These are phyloP conservation scores for Blastocystis sp. DNA, from an alignment of 352 stramenopile genomes.

Conservation along the genomic window DNA sequence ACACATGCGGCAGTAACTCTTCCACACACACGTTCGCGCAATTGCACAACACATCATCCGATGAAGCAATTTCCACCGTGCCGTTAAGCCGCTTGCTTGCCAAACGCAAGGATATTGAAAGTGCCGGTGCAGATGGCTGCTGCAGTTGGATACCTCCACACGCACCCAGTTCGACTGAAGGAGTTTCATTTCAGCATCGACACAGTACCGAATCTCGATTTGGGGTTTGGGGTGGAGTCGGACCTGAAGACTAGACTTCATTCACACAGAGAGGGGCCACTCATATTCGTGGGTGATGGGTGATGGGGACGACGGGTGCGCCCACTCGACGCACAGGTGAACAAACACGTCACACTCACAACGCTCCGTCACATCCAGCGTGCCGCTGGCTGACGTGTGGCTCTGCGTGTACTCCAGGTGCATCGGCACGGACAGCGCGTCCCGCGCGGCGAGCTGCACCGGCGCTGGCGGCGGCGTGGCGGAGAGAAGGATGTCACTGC, in stretches of 20 bases:
- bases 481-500: background rate
- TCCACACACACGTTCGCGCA: background rate
- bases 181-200: background rate
- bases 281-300: background rate
- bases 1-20: constrained; percentile 25
- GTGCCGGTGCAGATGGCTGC: background rate
- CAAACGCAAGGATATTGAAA: constrained; percentile 1
- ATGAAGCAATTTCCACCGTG: background rate
- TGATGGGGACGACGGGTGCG: background rate
- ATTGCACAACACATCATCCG: background rate
- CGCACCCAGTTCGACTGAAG: background rate
- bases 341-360: constrained; percentile 50
- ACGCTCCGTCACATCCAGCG: background rate
- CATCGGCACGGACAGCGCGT: background rate
- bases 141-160: constrained; percentile 16
- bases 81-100: background rate
- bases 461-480: background rate
- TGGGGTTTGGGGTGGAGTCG: constrained; percentile 34
- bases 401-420: constrained; percentile 29
- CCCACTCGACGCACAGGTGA: background rate
- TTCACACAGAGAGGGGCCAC: background rate
- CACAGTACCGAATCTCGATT: background rate
- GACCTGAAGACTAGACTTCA: background rate
- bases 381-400: background rate
- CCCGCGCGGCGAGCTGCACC: background rate